Conservation (phyloP, 768 basidiomycete genomes). For the Botryobasidium botryosum region DNA sequence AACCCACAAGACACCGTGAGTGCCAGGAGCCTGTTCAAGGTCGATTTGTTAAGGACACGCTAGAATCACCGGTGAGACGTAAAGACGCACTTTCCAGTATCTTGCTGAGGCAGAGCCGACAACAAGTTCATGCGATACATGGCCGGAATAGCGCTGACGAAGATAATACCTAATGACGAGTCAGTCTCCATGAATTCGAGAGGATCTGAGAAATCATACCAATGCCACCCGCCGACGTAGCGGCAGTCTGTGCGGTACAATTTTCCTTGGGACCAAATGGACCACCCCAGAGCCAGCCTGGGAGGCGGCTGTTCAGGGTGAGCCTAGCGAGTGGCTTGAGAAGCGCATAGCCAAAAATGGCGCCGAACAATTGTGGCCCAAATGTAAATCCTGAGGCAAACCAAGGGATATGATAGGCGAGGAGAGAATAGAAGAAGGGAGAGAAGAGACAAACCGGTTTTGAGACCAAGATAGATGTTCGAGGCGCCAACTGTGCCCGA, state of each 20-base stretch:
- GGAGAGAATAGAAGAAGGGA: neutral
- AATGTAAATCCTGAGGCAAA: constrained; percentile 46
- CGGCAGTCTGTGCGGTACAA: constrained; percentile 33
- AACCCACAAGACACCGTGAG: constrained; percentile 37
- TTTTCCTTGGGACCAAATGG: constrained; percentile 48
- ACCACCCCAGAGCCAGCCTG: constrained; percentile 31
- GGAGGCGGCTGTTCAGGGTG: no score
- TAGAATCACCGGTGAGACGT: no score
- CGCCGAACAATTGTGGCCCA: constrained; percentile 44
- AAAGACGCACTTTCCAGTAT: constrained; percentile 41
- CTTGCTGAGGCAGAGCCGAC: constrained; percentile 28
- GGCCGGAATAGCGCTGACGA: constrained; percentile 42
- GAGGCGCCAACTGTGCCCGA: constrained; percentile 13
- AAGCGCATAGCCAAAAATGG: constrained; percentile 44
- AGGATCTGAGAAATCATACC: constrained; percentile 16
- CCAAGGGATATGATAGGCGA: no score
- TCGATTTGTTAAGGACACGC: no score
- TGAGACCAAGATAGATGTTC: constrained; percentile 45
- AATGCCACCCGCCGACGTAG: constrained; percentile 34
- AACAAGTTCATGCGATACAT: constrained; percentile 40
- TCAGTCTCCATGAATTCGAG: no score
- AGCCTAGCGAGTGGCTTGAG: constrained; percentile 42
- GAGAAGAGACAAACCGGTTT: constrained; percentile 41
- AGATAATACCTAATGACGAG: constrained; percentile 40
- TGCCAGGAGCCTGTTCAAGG: constrained; percentile 35